These are phyloP conservation scores for Schizopora paradoxa DNA, from an alignment of 1,284 basidiomycete species.

Conservation along the genomic window DNA sequence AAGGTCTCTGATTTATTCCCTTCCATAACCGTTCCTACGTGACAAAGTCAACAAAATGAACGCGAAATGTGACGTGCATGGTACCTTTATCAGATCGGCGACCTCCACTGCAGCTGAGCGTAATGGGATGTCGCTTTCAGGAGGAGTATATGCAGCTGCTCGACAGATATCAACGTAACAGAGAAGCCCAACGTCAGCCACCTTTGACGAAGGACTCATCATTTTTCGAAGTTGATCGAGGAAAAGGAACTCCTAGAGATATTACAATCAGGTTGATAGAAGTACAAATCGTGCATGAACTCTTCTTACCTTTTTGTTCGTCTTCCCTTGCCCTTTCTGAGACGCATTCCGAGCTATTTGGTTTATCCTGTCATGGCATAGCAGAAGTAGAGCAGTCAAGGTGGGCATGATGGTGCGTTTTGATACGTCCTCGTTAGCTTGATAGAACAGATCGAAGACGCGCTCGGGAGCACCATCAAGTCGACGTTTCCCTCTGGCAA, in stretches of 20 bases:
- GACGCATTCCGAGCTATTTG: conserved; percentile 30
- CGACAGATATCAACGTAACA: conserved; percentile 81
- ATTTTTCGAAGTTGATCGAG: conserved; percentile 42
- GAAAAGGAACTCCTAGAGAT: conserved; percentile 42
- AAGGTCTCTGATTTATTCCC: conserved; percentile 49
- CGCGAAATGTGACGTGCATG: too few relatives aligned
- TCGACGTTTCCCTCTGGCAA: conserved; percentile 56
- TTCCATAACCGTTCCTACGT: conserved; percentile 35
- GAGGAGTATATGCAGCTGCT: conserved; percentile 67
- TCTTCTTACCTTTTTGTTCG: conserved; percentile 7
- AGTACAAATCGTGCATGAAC: not conserved
- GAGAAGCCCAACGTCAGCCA: conserved; percentile 61
- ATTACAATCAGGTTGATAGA: not conserved
- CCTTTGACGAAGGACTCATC: conserved; percentile 43
- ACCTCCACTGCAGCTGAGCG: conserved; percentile 66
- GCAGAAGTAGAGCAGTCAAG: conserved; percentile 70
- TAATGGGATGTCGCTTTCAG: conserved; percentile 54
- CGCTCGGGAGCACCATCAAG: conserved; percentile 80
- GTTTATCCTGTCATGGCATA: conserved; percentile 71
- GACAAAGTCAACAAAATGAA: conserved; percentile 20
- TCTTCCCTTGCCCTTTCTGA: conserved; percentile 24
- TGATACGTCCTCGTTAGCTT: conserved; percentile 48
- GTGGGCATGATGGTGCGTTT: conserved; percentile 76
- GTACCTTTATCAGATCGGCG: conserved; percentile 75
- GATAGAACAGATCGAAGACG: conserved; percentile 74